Evolutionary conservation across 768 basidiomycete genomes (phyloP).

Genomic region (Leccinum fibrillosum): DNA sequence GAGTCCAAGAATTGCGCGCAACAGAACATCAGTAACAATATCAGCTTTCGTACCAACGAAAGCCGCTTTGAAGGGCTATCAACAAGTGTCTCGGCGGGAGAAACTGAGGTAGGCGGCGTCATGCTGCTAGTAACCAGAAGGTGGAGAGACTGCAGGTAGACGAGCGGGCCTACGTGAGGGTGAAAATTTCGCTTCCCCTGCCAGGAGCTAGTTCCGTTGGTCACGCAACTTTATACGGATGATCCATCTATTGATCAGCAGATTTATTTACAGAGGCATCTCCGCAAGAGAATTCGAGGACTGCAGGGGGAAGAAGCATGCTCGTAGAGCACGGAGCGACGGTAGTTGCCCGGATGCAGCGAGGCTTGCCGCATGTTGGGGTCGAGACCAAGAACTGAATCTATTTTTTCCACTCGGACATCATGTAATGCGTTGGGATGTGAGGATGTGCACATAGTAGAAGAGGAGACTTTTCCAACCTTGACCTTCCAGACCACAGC

Average conservation of each 20-base stretch:
- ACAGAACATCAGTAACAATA: conserved; percentile 38
- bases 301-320: background rate
- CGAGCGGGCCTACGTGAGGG: background rate
- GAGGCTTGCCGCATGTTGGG: background rate
- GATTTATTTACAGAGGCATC: background rate
- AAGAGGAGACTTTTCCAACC: background rate
- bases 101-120: background rate
- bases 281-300: background rate
- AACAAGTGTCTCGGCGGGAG: background rate
- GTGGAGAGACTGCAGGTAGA: background rate
- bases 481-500: background rate
- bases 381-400: background rate
- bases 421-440: background rate
- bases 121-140: conserved; percentile 7
- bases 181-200: background rate
- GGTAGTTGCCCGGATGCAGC: background rate
- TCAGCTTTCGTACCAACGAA: conserved; percentile 24
- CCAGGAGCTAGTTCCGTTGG: background rate
- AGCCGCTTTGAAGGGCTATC: conserved; percentile 8
- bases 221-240: background rate
- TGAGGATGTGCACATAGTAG: background rate
- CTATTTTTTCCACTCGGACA: background rate
- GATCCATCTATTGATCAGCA: background rate
- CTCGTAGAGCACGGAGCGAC: background rate
- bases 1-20: conserved; percentile 42